Base-by-base conservation (phyloP, 164 flowering plant genomes). In the Vitis rotundifolia region DNA sequence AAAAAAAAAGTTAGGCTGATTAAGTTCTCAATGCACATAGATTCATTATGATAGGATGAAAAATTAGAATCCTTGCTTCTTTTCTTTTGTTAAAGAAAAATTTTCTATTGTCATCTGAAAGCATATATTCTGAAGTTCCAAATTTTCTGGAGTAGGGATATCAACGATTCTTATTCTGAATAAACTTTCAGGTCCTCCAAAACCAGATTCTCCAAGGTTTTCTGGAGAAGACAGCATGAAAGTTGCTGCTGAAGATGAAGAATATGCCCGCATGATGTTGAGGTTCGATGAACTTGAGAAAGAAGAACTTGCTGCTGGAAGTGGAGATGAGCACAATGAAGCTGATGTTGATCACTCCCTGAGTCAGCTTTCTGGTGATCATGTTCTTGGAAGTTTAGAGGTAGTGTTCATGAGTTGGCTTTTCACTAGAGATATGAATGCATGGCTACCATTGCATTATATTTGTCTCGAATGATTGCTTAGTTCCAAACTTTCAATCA, bases 221-320 rank as follows among this genome's bases (percentile, higher is more conserved):
- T 67, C 76, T 55, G 68, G 64, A 73, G 79, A 66, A 16, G 77
- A 79, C 64, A 65, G 64, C 15, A 11, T 0, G 54, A 71, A 78
- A 71, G 69, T 49, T 73, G 59, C 70, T 49, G 73, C 11, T 70
- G 86, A 84, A 61, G 95, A 87, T 74, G 92, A 85, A 61, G 89
- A 88, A 72, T 86, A 72, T 87, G 89, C 86, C 70, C 87, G 76
- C 12, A 76, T 87, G 2, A 81, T 87, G 87, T 50, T 91, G 54
- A 82, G 85, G 71, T 68, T 94, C 58, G 92, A 86, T 76, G 97
- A 88, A 76, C 96, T 90, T 65, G 98, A 92, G 80, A 78, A 69
- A 78, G 91, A 87, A 78, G 97, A 94, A 78, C 78, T 68, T 71
- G 87, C 75, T n/a, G 84, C 75, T 59, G 81, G 72, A 72, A 68